Conservation (phyloP, 345 rosid species). For the Eucalyptus cloeziana region DNA sequence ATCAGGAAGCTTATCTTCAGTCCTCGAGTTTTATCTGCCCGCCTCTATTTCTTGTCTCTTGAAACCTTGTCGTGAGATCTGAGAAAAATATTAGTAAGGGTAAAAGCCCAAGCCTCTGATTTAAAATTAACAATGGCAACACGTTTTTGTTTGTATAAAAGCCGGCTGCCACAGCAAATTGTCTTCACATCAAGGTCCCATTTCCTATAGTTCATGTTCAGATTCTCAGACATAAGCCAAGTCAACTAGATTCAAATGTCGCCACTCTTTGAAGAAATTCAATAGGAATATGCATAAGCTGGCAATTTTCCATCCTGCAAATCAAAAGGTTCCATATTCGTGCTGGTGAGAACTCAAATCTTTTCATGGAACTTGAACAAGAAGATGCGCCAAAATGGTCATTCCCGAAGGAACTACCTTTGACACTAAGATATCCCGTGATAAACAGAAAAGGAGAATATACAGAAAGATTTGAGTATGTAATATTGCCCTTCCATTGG, state of each 20-base stretch:
- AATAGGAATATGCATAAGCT: neutral
- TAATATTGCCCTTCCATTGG: neutral
- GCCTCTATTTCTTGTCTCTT: neutral
- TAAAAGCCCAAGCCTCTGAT: neutral
- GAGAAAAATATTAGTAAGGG: neutral
- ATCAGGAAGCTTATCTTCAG: neutral
- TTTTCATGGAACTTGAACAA: neutral
- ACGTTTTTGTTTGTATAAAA: neutral
- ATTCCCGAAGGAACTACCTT: neutral
- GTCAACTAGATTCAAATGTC: neutral
- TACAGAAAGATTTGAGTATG: neutral
- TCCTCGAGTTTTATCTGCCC: neutral
- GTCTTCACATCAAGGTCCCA: neutral
- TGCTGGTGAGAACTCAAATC: neutral
- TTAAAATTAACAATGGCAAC: neutral
- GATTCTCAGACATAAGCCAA: neutral
- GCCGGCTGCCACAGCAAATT: neutral
- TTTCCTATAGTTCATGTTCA: neutral
- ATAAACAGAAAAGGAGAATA: neutral
- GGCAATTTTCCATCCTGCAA: neutral
- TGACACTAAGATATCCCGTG: neutral
- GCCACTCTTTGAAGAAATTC: neutral
- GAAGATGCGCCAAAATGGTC: neutral
- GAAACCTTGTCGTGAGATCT: neutral
- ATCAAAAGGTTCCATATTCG: neutral